phyloP scores from a whole-genome alignment of 805 yeast species.

The Candida lessepsii region DNA sequence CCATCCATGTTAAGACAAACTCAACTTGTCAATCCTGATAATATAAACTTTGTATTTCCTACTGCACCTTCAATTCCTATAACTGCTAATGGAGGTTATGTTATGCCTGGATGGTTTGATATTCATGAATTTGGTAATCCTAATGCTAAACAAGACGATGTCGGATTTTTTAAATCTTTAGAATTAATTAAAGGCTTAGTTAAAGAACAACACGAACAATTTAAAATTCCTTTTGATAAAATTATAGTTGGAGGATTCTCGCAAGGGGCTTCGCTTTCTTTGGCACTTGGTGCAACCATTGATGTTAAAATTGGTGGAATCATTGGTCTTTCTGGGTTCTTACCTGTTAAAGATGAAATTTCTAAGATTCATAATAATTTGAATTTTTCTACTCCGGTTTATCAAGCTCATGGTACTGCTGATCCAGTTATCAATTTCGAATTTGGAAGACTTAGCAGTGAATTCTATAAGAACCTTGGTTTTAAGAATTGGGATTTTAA shows the following conservation, averaged over 20 bases:
- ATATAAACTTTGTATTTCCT: slow-evolving; percentile 77
- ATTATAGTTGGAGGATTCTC: slow-evolving; percentile 94
- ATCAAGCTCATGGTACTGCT: slow-evolving; percentile 82
- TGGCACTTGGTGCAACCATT: slow-evolving; percentile 55
- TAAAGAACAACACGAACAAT: slow-evolving; percentile 48
- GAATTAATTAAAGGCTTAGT: slow-evolving; percentile 46
- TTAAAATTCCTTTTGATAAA: slow-evolving; percentile 57
- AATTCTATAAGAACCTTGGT: slow-evolving; percentile 50
- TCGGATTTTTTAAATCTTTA: slow-evolving; percentile 50
- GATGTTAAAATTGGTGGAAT: slow-evolving; percentile 75
- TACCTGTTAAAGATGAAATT: slow-evolving; percentile 34
- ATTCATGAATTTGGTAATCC: slow-evolving; percentile 54
- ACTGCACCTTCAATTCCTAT: slow-evolving; percentile 78
- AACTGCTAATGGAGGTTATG: slow-evolving; percentile 61
- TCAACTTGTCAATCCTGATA: slow-evolving; percentile 46
- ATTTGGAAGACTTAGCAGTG: slow-evolving; percentile 39
- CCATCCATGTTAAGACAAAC: slow-evolving; percentile 57
- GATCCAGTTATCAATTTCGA: slow-evolving; percentile 62
- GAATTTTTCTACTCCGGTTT: slow-evolving; percentile 69
- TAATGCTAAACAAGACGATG: slow-evolving; percentile 47
- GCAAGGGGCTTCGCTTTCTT: slow-evolving; percentile 85
- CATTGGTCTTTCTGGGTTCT: slow-evolving; percentile 74
- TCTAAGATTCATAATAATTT: slow-evolving; percentile 14
- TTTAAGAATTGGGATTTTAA: slow-evolving; percentile 40
- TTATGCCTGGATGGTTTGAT: slow-evolving; percentile 89